phyloP scores from a whole-genome alignment of 805 yeast species.

The Nakazawaea holstii region DNA sequence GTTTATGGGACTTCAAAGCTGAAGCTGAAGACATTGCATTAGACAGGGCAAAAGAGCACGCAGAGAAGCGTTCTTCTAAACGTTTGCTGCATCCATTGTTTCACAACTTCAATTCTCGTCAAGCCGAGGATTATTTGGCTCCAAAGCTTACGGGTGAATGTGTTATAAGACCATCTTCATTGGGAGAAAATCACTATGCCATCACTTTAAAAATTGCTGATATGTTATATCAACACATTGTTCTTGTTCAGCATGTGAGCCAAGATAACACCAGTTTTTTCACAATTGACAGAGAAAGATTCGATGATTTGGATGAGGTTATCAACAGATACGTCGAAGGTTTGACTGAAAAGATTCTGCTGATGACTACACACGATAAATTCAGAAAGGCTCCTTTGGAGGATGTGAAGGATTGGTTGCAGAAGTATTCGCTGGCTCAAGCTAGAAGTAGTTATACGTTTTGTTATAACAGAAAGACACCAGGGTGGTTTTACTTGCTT shows the following conservation, averaged over 20 bases:
- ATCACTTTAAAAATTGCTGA: conserved; percentile 96
- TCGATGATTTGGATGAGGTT: conserved; percentile 89
- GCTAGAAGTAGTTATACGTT: conserved; percentile 89
- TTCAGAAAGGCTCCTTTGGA: conserved; percentile 74
- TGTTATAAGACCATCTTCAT: conserved; percentile 91
- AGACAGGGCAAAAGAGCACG: conserved; percentile 57
- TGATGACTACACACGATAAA: conserved; percentile 82
- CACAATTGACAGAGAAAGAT: conserved; percentile 53
- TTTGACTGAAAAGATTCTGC: conserved; percentile 75
- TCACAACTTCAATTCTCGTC: conserved; percentile 73
- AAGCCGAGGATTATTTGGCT: conserved; percentile 92
- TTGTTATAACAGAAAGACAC: conserved; percentile 82
- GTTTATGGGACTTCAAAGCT: conserved; percentile 75
- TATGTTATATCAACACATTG: conserved; percentile 85
- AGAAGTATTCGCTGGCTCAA: conserved; percentile 85
- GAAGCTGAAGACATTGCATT: conserved; percentile 60
- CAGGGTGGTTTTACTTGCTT: conserved; percentile 89
- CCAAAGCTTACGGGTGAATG: conserved; percentile 86
- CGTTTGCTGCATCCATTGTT: conserved; percentile 89
- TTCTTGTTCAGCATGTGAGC: conserved; percentile 54
- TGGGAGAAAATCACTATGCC: conserved; percentile 82
- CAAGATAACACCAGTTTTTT: conserved; percentile 56
- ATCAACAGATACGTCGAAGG: conserved; percentile 83
- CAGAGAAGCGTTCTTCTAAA: conserved; percentile 64
- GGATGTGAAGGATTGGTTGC: conserved; percentile 83